phyloP scores from a whole-genome alignment of 129 eudicot species.

The Ambrosia artemisiifolia region DNA sequence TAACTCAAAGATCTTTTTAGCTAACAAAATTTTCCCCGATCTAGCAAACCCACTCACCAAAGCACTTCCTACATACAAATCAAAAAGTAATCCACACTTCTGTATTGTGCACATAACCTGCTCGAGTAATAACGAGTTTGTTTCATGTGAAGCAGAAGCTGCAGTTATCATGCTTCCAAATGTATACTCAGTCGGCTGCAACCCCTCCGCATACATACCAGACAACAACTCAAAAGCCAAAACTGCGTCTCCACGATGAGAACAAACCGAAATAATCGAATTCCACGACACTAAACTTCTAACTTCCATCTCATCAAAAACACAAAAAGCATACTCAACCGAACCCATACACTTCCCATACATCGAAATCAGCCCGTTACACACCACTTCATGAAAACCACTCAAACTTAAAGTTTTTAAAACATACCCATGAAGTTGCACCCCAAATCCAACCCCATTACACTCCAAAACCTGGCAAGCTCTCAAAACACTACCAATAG shows the following conservation, averaged over 20 bases:
- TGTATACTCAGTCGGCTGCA: conserved; percentile 69
- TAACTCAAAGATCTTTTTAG: conserved; percentile 52
- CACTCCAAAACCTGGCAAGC: conserved; percentile 57
- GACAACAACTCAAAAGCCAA: conserved; percentile 57
- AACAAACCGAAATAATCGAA: conserved; percentile 76
- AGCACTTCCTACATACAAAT: conserved; percentile 92
- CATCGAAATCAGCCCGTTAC: conserved; percentile 78
- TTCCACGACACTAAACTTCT: conserved; percentile 74
- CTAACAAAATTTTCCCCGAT: conserved; percentile 46
- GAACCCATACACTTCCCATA: conserved; percentile 66
- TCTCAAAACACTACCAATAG: conserved; percentile 74
- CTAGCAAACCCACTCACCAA: conserved; percentile 64
- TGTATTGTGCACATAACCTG: conserved; percentile 59
- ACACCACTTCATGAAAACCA: conserved; percentile 54
- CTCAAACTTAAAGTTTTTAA: conserved; percentile 38
- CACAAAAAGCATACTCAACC: conserved; percentile 44
- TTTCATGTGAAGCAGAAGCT: conserved; percentile 37
- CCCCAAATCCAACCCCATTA: conserved; percentile 50
- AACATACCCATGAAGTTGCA: conserved; percentile 75
- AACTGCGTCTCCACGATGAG: conserved; percentile 54
- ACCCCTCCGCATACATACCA: conserved; percentile 56
- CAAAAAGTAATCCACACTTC: conserved; percentile 57
- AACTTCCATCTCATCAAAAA: conserved; percentile 51
- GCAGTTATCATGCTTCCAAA: conserved; percentile 71
- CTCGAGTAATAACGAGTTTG: conserved; percentile 43